Conservation (phyloP, 331 rosid genomes). For the Acacia concinna region DNA sequence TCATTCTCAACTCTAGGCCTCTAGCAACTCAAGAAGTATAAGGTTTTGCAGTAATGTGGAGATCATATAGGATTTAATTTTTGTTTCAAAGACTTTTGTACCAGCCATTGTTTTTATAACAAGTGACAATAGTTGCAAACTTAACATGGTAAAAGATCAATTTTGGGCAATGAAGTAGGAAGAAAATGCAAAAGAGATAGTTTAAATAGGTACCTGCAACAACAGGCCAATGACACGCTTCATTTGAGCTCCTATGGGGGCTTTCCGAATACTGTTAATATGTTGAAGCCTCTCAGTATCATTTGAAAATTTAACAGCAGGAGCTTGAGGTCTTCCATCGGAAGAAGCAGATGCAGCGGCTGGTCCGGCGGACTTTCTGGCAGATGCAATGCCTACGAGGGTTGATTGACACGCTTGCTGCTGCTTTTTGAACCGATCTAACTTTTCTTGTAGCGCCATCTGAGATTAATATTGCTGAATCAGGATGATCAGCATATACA, state of each 20-base stretch:
- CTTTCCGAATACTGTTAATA: slow-evolving; percentile 69
- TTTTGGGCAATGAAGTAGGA: slow-evolving; percentile 3
- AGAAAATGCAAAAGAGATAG: background rate
- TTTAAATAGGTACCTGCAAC: slow-evolving; percentile 48
- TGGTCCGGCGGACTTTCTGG: slow-evolving; percentile 35
- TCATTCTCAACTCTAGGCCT: background rate
- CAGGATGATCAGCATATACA: background rate
- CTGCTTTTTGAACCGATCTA: slow-evolving; percentile 71
- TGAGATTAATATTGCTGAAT: slow-evolving; percentile 11
- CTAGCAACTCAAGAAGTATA: background rate
- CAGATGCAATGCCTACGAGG: slow-evolving; percentile 58
- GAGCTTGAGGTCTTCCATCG: slow-evolving; percentile 45
- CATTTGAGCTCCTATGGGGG: slow-evolving; percentile 89
- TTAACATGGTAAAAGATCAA: background rate
- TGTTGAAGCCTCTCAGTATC: slow-evolving; percentile 95
- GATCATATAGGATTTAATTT: background rate
- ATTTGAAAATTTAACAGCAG: slow-evolving; percentile 73
- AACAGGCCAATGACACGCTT: slow-evolving; percentile 37
- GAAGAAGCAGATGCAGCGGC: slow-evolving; percentile 28
- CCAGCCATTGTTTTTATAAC: background rate
- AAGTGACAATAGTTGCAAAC: background rate
- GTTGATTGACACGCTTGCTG: slow-evolving; percentile 70
- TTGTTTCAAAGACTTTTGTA: background rate
- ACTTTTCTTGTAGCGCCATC: slow-evolving; percentile 67
- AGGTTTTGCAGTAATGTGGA: too few relatives aligned